Base-by-base conservation (phyloP, 2,329 filamentous ascomycete species). In the Esteya vermicola region DNA sequence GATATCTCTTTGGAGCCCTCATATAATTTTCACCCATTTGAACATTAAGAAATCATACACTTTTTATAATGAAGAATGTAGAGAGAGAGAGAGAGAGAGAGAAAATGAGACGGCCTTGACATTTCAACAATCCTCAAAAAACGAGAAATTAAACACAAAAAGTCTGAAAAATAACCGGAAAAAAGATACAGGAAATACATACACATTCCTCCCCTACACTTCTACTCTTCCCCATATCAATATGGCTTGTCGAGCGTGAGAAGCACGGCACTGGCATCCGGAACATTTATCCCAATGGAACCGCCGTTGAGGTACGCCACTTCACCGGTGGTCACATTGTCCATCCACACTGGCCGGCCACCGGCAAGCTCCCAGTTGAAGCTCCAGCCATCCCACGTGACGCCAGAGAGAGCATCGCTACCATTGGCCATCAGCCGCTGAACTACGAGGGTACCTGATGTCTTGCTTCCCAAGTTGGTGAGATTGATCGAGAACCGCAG, bases 341-440 rank as follows among this genome's bases (percentile, higher is more conserved):
- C 42, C 53, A 78, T 47, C 41, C 62, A 52, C 26, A 75, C 69
- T 3, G 74, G 70, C 51, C 52, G 57, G 0, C 74, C 75, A 4
- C 59, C 47, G 10, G 68, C 62, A 37, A 78, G 54, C 53, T 79
- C 74, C 43, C 67, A 68, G 48, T 78, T 72, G 47, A 75, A 81
- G 45, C 70, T 78, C 51, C 59, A 64, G 2, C 73, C 75, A 52
- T 78, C 71, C 58, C 67, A 79, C 1, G 71, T 70, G 33, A 78
- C 67, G 0, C 74, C 75, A 1, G 68, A 68, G 19, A 77, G 66
- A 9, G 75, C 74, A 55, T 80, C 72, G 45, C 71, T 78, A 0
- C 76, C 75, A 52, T 77, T 78, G 2, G 76, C 75, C 36, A 60
- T 51, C 25, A 80, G 53, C 21, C 73, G 56, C 50, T 70, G 48